Conservation (phyloP, 2,329 filamentous ascomycete species). For the Paracoccidioides lutzii region DNA sequence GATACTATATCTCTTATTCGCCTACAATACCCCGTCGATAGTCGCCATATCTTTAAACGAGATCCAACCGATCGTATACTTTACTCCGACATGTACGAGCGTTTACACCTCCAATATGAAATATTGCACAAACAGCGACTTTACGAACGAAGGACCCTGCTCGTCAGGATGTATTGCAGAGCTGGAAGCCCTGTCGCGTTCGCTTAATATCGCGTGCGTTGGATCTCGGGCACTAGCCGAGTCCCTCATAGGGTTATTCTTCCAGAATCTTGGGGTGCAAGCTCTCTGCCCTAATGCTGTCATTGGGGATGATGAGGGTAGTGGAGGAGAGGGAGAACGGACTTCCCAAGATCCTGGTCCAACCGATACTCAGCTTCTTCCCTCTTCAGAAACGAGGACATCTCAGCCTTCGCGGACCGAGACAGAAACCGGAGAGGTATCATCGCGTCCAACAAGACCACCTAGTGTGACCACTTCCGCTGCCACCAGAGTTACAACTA, state of each 20-base stretch:
- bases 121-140: slow-evolving; percentile 4
- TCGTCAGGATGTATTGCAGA: slow-evolving; percentile 11
- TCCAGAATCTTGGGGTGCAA: slow-evolving; percentile 7
- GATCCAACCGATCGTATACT: slow-evolving; percentile 1
- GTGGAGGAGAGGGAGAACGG: background rate
- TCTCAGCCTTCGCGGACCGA: background rate
- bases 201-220: slow-evolving; percentile 9
- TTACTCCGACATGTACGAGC: background rate
- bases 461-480: background rate
- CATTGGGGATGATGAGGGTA: background rate
- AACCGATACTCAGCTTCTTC: background rate
- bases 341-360: background rate
- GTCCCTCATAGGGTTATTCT: slow-evolving; percentile 14
- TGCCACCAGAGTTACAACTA: background rate
- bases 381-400: background rate
- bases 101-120: slow-evolving; percentile 3
- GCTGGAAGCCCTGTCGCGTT: slow-evolving; percentile 7
- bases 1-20: background rate
- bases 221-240: slow-evolving; percentile 10
- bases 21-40: background rate
- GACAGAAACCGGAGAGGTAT: background rate
- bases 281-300: slow-evolving; percentile 12
- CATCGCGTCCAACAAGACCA: background rate
- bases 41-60: background rate
- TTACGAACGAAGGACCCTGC: slow-evolving; percentile 7